phyloP scores from a whole-genome alignment of 768 basidiomycete genomes.

The Epithele typhae region DNA sequence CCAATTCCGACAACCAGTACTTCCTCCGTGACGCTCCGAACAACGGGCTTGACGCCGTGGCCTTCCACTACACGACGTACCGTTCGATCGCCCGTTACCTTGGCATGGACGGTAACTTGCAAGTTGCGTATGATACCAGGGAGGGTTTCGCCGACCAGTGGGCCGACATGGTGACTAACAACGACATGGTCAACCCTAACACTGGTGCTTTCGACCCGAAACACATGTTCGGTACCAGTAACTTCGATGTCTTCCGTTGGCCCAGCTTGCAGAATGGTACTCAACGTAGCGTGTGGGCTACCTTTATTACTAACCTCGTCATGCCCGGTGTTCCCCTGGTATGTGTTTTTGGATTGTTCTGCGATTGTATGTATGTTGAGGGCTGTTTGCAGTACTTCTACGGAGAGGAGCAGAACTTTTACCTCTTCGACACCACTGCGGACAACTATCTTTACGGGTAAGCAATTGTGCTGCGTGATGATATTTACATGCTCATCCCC shows the following conservation, averaged over 20 bases:
- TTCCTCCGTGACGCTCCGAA: slow-evolving; percentile 68
- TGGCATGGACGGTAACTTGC: slow-evolving; percentile 94
- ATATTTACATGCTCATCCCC: background rate
- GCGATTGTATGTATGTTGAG: slow-evolving; percentile 6
- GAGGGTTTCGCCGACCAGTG: slow-evolving; percentile 84
- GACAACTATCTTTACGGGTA: slow-evolving; percentile 89
- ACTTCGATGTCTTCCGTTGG: slow-evolving; percentile 96
- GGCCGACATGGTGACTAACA: slow-evolving; percentile 87
- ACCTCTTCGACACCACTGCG: slow-evolving; percentile 83
- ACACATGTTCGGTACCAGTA: slow-evolving; percentile 90
- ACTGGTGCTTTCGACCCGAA: slow-evolving; percentile 68
- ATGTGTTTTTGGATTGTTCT: slow-evolving; percentile 16
- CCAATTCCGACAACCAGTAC: slow-evolving; percentile 57
- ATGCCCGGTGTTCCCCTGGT: slow-evolving; percentile 88
- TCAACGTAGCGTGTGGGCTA: slow-evolving; percentile 66
- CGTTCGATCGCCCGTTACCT: slow-evolving; percentile 82
- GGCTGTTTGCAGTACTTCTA: slow-evolving; percentile 61
- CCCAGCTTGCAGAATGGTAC: slow-evolving; percentile 84
- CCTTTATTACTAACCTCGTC: slow-evolving; percentile 73
- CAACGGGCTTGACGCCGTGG: slow-evolving; percentile 70
- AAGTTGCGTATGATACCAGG: slow-evolving; percentile 83
- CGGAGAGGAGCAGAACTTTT: slow-evolving; percentile 91
- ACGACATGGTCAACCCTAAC: slow-evolving; percentile 78
- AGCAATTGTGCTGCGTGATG: slow-evolving; percentile 14
- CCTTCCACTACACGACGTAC: slow-evolving; percentile 95